These are phyloP conservation scores for Nicotiana sylvestris DNA, from an alignment of 257 asterid species.

Conservation along the genomic window DNA sequence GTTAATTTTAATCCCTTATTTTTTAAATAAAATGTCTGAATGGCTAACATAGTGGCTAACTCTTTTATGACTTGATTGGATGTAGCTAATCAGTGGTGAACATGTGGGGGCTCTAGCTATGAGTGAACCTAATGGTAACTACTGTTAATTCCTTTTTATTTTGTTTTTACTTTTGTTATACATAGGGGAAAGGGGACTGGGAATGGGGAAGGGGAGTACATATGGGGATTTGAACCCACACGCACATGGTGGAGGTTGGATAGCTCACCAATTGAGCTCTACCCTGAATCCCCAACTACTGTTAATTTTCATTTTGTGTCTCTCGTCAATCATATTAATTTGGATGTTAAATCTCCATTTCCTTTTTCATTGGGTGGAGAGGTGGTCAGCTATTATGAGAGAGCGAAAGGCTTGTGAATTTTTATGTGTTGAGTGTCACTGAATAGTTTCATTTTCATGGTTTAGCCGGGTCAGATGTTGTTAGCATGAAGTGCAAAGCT, in stretches of 20 bases:
- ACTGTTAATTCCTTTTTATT: not conserved
- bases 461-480: slow-evolving; percentile 97
- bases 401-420: not conserved
- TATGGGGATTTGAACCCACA: no score
- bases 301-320: not conserved
- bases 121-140: slow-evolving; percentile 97
- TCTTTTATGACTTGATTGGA: slow-evolving; percentile 21
- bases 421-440: not conserved
- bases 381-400: not conserved
- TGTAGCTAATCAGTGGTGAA: slow-evolving; percentile 91
- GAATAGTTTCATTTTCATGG: slow-evolving; percentile 11
- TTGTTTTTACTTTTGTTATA: no score
- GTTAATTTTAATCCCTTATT: not conserved
- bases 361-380: not conserved
- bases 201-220: no score
- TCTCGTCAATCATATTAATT: not conserved
- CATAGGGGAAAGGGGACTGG: no score
- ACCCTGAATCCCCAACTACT: slow-evolving; percentile 6
- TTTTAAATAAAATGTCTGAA: not conserved
- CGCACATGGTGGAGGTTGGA: no score
- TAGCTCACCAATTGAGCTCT: no score
- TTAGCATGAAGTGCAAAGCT: slow-evolving; percentile 98
- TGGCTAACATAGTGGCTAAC: not conserved
- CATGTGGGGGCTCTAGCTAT: slow-evolving; percentile 99
- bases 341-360: not conserved